Conservation (phyloP, 2,329 filamentous ascomycete species). For the Ceratocystis cubensis region DNA sequence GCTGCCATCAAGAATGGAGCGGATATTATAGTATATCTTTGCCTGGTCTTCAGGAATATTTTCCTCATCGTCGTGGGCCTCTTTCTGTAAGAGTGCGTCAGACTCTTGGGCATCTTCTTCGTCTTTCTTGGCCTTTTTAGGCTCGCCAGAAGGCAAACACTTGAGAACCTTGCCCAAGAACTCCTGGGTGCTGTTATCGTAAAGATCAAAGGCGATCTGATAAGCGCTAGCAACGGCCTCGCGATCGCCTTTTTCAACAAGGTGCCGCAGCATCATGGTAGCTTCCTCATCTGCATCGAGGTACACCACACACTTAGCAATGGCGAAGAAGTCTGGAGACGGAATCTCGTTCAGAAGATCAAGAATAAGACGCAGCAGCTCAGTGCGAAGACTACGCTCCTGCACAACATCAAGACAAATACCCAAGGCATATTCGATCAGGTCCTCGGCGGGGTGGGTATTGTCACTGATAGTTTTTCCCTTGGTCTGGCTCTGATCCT, state of each 20-base stretch:
- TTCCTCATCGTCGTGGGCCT: conserved; percentile 44
- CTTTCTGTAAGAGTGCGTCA: conserved; percentile 37
- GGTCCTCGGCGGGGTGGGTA: conserved; percentile 61
- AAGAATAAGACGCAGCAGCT: conserved; percentile 86
- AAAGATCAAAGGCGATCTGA: conserved; percentile 94
- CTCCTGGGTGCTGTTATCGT: conserved; percentile 96
- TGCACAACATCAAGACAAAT: conserved; percentile 98
- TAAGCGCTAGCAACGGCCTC: conserved; percentile 78
- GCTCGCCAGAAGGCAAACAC: conserved; percentile 51
- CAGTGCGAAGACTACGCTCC: conserved; percentile 68
- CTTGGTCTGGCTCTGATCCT: conserved; percentile 58
- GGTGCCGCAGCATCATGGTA: conserved; percentile 66
- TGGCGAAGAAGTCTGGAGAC: conserved; percentile 91
- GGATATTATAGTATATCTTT: conserved; percentile 50
- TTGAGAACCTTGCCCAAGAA: conserved; percentile 84
- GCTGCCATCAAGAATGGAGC: conserved; percentile 66
- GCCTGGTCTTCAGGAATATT: conserved; percentile 40
- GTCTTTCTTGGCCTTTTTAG: conserved; percentile 32
- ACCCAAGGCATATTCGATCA: conserved; percentile 91
- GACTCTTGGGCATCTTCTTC: conserved; percentile 36
- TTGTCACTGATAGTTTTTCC: conserved; percentile 39
- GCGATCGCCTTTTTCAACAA: conserved; percentile 67
- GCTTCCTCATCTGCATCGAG: conserved; percentile 86
- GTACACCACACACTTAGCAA: conserved; percentile 95
- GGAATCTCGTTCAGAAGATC: conserved; percentile 88